Percentiles rank a stretch among this genome's conserved stretches.
Evolutionary conservation across 768 basidiomycete species (phyloP).

Genomic region (Amanita molliuscula): DNA sequence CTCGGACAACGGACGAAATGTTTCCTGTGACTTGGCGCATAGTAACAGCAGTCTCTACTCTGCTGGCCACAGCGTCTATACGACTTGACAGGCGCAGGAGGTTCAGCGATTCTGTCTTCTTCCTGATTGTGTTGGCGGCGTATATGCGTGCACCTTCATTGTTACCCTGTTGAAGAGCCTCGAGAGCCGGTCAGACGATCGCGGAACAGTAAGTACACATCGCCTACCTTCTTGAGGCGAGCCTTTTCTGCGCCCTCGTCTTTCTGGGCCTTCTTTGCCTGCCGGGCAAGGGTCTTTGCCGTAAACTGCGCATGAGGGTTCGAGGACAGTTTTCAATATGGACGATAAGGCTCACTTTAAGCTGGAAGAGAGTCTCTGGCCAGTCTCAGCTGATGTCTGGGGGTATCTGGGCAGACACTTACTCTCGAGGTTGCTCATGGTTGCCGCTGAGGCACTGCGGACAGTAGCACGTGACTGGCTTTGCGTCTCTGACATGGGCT

Average conservation of each 20-base stretch:
- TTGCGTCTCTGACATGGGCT: constrained; percentile 25
- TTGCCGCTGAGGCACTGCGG: constrained; percentile 11
- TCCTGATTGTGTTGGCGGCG: constrained; percentile 94
- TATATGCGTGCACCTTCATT: constrained; percentile 96
- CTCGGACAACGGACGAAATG: constrained; percentile 93
- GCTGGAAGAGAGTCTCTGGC: constrained; percentile 94
- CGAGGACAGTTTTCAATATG: constrained; percentile 5
- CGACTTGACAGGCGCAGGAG: constrained; percentile 82
- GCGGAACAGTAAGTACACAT: background rate
- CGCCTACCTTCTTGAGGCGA: constrained; percentile 81
- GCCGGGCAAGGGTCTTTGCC: constrained; percentile 87
- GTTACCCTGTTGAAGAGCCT: constrained; percentile 97
- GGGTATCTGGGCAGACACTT: constrained; percentile 21
- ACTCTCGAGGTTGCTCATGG: constrained; percentile 88
- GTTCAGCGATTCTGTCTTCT: constrained; percentile 93
- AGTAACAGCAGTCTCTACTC: constrained; percentile 97
- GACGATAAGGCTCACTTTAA: constrained; percentile 54
- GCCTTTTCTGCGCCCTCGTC: constrained; percentile 86
- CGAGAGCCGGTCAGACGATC: background rate
- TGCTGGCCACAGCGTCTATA: constrained; percentile 92
- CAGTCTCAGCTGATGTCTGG: constrained; percentile 18
- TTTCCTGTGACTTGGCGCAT: constrained; percentile 95
- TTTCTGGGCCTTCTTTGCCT: constrained; percentile 96
- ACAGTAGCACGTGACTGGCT: background rate
- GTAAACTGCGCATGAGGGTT: constrained; percentile 66